Evolutionary conservation across 2,329 filamentous ascomycete species (phyloP), one percentile per base, ranked within the genome.

Genomic region (Paraphaeosphaeria sporulosa): DNA sequence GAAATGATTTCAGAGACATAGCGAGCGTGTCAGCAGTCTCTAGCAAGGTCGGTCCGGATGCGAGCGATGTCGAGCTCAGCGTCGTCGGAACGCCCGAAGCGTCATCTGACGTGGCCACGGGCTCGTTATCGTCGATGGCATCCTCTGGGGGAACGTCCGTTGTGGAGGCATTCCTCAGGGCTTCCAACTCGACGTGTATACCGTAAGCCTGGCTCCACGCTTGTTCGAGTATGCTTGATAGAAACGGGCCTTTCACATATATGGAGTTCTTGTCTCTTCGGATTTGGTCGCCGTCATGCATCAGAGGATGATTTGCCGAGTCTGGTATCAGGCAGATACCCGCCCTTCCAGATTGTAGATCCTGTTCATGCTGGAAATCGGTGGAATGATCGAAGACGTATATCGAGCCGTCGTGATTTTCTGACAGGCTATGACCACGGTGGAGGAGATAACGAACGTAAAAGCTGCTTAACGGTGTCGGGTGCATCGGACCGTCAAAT

Each of bases 311-410:
- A 12, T 46, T 55, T 1, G 63, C 67, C 6, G 64, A 61, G 8
- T 71, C 71, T 3, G 74, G 73, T 32, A 55, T 40, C 2, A 59
- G 44, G 17, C 57, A 77, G 9, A 76, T 65, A 1, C 64, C 69
- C 3, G 71, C 70, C 27, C 73, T 67, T 3, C 59, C 58, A 1
- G 59, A 32, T 25, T 58, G 46, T 3, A 72, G 54, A n/a, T 40
- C 17, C 23, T 42, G 50, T 43, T 60, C 49, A 3, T 61, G 57
- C 19, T 68, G 67, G 6, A 67, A 58, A 21, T 74, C 64, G 0
- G 64, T 60, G 1, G 66, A 65, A 17, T 71, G 74, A 15, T 72
- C 73, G 13, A 76, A 42, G 0, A 75, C 55, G 17, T 71, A 54
- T 0, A 77, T 61, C 2, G 64, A 66, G 2, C 55, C 66, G 2